Evolutionary conservation across 441 rosid species (phyloP).

Genomic region (Syzygium malaccense): DNA sequence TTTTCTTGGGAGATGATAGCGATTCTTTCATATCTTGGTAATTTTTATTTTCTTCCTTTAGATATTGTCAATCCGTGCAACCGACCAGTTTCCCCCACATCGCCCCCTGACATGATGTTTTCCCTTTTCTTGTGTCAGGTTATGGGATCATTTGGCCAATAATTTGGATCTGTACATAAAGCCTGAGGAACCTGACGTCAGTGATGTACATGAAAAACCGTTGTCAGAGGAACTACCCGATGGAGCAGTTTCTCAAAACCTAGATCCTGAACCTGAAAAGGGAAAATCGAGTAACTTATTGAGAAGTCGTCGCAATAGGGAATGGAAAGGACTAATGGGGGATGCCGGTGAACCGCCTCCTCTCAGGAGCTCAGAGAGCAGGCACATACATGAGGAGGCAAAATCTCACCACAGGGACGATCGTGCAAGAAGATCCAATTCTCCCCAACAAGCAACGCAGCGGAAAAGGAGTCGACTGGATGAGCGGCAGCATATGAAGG

Average conservation of each 20-base stretch:
- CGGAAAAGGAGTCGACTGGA: constrained; percentile 59
- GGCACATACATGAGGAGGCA: constrained; percentile 28
- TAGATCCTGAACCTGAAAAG: constrained; percentile 41
- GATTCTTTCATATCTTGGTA: constrained; percentile 85
- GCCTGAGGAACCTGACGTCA: constrained; percentile 25
- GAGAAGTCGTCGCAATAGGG: constrained; percentile 44
- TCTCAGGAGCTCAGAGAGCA: constrained; percentile 56
- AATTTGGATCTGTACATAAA: constrained; percentile 47
- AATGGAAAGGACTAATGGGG: constrained; percentile 55
- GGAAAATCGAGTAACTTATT: constrained; percentile 28
- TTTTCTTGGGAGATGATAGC: constrained; percentile 94
- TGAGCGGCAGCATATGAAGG: constrained; percentile 46
- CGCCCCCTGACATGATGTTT: neutral
- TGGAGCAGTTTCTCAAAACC: constrained; percentile 13
- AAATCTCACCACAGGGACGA: constrained; percentile 25
- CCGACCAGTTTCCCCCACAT: neutral
- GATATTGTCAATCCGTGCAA: neutral
- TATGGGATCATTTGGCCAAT: constrained; percentile 88
- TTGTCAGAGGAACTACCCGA: constrained; percentile 21
- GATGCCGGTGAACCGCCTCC: constrained; percentile 53
- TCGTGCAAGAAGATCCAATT: constrained; percentile 35
- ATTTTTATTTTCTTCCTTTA: neutral
- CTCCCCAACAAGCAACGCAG: constrained; percentile 34
- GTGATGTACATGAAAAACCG: constrained; percentile 23
- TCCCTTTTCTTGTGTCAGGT: constrained; percentile 39